These are phyloP conservation scores for Wickerhamiella australiensis DNA, from an alignment of 805 yeast species.

Conservation along the genomic window DNA sequence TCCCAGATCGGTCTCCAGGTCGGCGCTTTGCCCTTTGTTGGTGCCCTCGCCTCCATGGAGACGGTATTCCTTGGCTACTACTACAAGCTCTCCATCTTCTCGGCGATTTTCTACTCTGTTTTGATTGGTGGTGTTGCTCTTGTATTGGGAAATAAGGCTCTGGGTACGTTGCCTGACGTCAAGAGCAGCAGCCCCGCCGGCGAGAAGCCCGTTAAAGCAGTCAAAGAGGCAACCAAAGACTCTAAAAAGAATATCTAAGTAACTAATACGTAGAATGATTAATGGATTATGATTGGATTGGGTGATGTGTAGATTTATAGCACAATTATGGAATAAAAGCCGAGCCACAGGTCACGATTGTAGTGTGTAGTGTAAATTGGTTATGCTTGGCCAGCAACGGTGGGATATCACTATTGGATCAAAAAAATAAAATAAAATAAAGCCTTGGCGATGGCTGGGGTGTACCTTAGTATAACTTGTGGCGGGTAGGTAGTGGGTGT, in stretches of 20 bases:
- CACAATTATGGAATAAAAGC: too few species aligned
- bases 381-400: too few species aligned
- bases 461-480: too few species aligned
- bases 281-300: too few species aligned
- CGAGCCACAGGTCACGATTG: too few species aligned
- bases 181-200: background rate
- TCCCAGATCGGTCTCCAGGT: slow-evolving; percentile 31
- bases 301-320: too few species aligned
- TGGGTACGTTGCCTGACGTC: background rate
- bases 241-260: background rate
- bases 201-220: background rate
- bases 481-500: too few species aligned
- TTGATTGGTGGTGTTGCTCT: slow-evolving; percentile 44
- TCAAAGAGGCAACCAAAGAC: background rate
- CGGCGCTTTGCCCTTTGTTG: slow-evolving; percentile 35
- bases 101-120: slow-evolving; percentile 38
- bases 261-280: too few species aligned
- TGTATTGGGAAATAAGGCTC: slow-evolving; percentile 51
- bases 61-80: slow-evolving; percentile 45
- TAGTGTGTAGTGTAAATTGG: too few species aligned
- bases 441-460: too few species aligned
- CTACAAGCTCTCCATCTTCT: slow-evolving; percentile 47
- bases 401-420: too few species aligned
- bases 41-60: slow-evolving; percentile 41
- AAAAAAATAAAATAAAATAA: too few species aligned